phyloP scores from a whole-genome alignment of 148 eudicot species.

The Rhododendron molle region DNA sequence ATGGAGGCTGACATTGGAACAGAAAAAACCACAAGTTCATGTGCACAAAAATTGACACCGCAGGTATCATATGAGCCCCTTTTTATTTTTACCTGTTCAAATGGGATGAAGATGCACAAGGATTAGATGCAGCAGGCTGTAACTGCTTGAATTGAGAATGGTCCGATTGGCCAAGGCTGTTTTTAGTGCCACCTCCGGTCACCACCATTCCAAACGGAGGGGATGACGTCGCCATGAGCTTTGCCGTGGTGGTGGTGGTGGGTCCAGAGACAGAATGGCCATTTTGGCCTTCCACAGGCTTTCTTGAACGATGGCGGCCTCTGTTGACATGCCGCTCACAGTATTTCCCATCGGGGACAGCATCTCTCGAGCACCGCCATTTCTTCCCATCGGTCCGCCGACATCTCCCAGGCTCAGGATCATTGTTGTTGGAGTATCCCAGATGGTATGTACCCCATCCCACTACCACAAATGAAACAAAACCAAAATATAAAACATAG shows the following conservation, averaged over 20 bases:
- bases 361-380: conserved; percentile 65
- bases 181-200: conserved; percentile 25
- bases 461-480: conserved; percentile 21
- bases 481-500: not conserved
- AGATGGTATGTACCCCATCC: conserved; percentile 57
- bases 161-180: conserved; percentile 21
- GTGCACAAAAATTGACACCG: not conserved
- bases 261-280: conserved; percentile 48
- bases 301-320: conserved; percentile 99
- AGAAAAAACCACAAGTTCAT: not conserved
- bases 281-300: conserved; percentile 87
- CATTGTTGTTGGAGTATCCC: conserved; percentile 46
- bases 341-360: conserved; percentile 54
- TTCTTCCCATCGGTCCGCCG: conserved; percentile 67
- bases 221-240: not conserved
- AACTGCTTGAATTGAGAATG: conserved; percentile 31
- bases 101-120: conserved; percentile 21
- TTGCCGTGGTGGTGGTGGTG: conserved; percentile 8
- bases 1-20: not conserved
- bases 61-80: not conserved
- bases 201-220: conserved; percentile 22
- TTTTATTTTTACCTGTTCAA: conserved; percentile 31
- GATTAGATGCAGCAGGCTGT: conserved; percentile 29
- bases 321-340: conserved; percentile 69
- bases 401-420: conserved; percentile 74